These are phyloP conservation scores for Hagleromyces aurorensis DNA, from an alignment of 805 yeast genomes.

Conservation along the genomic window DNA sequence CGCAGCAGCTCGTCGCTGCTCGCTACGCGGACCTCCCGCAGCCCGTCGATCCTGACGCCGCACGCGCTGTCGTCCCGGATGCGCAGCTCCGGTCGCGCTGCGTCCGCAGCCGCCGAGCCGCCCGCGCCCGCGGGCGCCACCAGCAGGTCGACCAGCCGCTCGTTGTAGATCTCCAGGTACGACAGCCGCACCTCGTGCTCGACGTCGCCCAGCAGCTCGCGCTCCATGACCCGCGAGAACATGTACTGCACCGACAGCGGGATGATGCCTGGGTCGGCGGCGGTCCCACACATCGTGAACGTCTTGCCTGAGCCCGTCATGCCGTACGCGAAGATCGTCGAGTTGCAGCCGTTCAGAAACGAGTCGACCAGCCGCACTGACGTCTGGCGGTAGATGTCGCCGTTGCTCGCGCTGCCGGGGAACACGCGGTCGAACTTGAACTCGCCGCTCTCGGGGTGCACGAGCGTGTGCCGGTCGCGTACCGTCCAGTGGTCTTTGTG, in stretches of 20 bases:
- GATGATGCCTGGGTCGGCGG: conserved; percentile 59
- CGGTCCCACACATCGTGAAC: conserved; percentile 72
- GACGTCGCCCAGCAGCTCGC: conserved; percentile 15
- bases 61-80: conserved; percentile 67
- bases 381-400: conserved; percentile 48
- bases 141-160: conserved; percentile 71
- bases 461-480: conserved; percentile 34
- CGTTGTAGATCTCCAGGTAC: conserved; percentile 83
- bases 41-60: conserved; percentile 72
- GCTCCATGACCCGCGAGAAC: conserved; percentile 39
- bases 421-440: conserved; percentile 78
- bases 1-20: conserved; percentile 52
- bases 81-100: too few species aligned
- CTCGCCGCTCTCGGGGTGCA: conserved; percentile 49
- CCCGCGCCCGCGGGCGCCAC: conserved; percentile 18
- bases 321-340: conserved; percentile 89
- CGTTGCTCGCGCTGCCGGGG: conserved; percentile 45
- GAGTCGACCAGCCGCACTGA: conserved; percentile 48
- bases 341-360: conserved; percentile 69
- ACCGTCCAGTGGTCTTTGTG: conserved; percentile 29
- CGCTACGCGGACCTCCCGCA: conserved; percentile 51
- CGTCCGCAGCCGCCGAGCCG: conserved; percentile 25
- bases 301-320: conserved; percentile 95
- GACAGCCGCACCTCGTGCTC: conserved; percentile 50
- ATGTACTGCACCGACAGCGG: conserved; percentile 47